Percentiles rank a stretch among this genome's conserved stretches.
These are phyloP conservation scores for Papilionanthe hybrid DNA, from an alignment of 116 monocot species.

Conservation along the genomic window DNA sequence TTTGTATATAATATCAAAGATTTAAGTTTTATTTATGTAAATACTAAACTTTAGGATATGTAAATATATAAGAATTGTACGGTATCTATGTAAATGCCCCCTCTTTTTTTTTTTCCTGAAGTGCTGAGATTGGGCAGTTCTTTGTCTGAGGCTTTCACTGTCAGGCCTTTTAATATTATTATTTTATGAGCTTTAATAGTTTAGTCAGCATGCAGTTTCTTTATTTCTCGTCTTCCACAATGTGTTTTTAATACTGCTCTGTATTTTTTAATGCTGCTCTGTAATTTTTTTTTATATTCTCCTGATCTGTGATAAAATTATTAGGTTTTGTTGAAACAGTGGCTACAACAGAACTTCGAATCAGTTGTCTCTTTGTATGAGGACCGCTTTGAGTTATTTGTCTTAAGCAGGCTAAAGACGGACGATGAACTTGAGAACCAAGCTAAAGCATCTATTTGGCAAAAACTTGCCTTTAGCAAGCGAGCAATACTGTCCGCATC, in stretches of 20 bases:
- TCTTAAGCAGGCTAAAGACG: slow-evolving; percentile 35
- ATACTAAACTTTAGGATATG: no score
- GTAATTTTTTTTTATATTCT: not conserved
- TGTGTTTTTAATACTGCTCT: no score
- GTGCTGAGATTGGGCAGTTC: not conserved
- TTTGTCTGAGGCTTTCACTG: not conserved
- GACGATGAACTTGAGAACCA: slow-evolving; percentile 24
- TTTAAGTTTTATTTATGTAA: no score
- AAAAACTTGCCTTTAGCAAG: slow-evolving; percentile 44
- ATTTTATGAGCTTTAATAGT: not conserved
- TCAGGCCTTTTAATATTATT: not conserved
- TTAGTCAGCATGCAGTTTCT: not conserved
- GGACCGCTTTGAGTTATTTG: slow-evolving; percentile 69
- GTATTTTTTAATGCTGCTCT: no score
- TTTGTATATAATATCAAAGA: no score
- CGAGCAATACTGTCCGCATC: slow-evolving; percentile 7
- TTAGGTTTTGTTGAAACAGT: slow-evolving; percentile 75
- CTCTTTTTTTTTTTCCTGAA: no score
- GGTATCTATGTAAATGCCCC: no score
- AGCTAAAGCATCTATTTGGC: slow-evolving; percentile 41
- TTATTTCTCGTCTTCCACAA: not conserved
- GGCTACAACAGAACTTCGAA: slow-evolving; percentile 77
- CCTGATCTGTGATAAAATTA: slow-evolving; percentile 8
- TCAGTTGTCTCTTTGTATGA: slow-evolving; percentile 88
- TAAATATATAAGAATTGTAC: no score